Conservation (phyloP, 768 basidiomycete genomes). For the Tulasnella sp. region DNA sequence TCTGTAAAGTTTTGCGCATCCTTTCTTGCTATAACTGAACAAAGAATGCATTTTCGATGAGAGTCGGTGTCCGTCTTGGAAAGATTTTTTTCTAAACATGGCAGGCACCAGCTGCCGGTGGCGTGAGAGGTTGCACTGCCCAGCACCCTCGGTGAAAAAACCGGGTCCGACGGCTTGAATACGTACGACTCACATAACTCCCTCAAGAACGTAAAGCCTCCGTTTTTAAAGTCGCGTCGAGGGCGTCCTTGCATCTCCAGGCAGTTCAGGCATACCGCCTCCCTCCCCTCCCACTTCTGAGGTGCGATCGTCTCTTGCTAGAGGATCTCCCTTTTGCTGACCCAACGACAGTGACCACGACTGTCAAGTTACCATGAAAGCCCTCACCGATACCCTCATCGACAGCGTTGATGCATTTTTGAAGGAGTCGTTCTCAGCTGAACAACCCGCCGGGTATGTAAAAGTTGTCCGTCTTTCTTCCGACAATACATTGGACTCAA, state of each 20-base stretch:
- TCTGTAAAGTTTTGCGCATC: too few relatives aligned
- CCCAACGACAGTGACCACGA: too few relatives aligned
- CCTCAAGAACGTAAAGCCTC: not conserved
- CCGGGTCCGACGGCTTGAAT: not conserved
- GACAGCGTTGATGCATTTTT: not conserved
- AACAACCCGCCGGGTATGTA: not conserved
- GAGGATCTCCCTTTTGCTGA: not conserved
- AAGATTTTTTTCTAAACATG: not conserved
- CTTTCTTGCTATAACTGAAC: too few relatives aligned
- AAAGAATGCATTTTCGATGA: not conserved
- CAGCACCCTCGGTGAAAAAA: not conserved
- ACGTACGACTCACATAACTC: slow-evolving; percentile 7
- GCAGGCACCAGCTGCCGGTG: not conserved
- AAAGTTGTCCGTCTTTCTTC: not conserved
- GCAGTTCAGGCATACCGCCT: not conserved
- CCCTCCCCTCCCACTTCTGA: not conserved
- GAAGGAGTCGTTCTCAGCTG: not conserved
- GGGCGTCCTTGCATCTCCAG: not conserved
- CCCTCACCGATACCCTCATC: not conserved
- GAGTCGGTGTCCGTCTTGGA: not conserved
- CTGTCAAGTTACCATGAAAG: not conserved
- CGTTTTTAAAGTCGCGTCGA: not conserved
- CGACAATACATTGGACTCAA: not conserved
- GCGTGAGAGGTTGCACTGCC: not conserved
- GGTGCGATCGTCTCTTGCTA: not conserved